Percentiles rank a stretch among this genome's conserved stretches.
These are phyloP conservation scores for Ophiosphaerella korrae DNA, from an alignment of 2,329 filamentous ascomycete species.

Conservation along the genomic window DNA sequence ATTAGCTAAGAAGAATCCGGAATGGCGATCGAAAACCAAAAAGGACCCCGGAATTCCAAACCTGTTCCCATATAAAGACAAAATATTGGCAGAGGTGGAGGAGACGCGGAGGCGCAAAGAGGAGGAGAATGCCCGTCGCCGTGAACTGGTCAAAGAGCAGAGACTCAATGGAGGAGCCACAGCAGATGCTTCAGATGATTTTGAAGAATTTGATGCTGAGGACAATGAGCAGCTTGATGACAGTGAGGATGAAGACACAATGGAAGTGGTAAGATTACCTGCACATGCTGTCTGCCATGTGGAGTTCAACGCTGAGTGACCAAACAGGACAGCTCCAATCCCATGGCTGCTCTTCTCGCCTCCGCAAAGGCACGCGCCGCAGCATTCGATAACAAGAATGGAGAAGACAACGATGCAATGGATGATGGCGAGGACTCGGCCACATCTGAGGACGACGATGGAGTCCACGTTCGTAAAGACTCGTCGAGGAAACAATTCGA, in stretches of 20 bases:
- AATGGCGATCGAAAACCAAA: conserved; percentile 95
- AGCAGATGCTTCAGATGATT: conserved; percentile 44
- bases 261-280: conserved; percentile 53
- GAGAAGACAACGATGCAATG: conserved; percentile 63
- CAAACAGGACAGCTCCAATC: conserved; percentile 70
- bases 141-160: conserved; percentile 67
- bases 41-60: conserved; percentile 99
- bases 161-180: conserved; percentile 43
- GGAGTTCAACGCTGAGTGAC: conserved; percentile 6
- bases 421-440: conserved; percentile 62
- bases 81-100: conserved; percentile 91
- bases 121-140: conserved; percentile 71
- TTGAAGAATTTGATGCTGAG: conserved; percentile 50
- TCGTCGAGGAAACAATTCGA: conserved; percentile 86
- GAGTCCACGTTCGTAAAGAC: conserved; percentile 52
- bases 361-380: conserved; percentile 79
- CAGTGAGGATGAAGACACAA: conserved; percentile 61
- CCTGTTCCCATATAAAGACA: conserved; percentile 96
- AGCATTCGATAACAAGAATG: conserved; percentile 71
- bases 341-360: conserved; percentile 88
- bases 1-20: conserved; percentile 90
- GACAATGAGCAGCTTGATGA: conserved; percentile 58
- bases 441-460: conserved; percentile 51
- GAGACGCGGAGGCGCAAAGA: conserved; percentile 80
- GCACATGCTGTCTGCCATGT: no score